A percentile compares a stretch with the other conserved stretches of the same genome.
phyloP scores from a whole-genome alignment of 2,329 filamentous ascomycete genomes.

The Aspergillus puulaauensis region DNA sequence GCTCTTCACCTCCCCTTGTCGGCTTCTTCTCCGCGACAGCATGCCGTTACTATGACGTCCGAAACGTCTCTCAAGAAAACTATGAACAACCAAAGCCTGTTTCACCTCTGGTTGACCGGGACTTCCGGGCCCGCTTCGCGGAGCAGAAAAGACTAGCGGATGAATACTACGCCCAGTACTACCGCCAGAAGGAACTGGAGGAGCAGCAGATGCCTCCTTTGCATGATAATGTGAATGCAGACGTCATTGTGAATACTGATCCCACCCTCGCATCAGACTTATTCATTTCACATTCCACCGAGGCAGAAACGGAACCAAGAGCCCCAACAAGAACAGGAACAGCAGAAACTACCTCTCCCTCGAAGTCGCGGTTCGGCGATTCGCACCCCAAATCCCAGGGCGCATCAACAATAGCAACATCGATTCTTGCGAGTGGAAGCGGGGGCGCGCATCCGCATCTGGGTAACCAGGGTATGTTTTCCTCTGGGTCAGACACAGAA shows the following conservation, averaged over 20 bases:
- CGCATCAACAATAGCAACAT: slow-evolving; percentile 9
- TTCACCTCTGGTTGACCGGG: slow-evolving; percentile 34
- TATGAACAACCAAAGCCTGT: slow-evolving; percentile 15
- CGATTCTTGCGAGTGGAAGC: background rate
- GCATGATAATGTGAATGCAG: background rate
- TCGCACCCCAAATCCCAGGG: slow-evolving; percentile 5
- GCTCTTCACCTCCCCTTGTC: slow-evolving; percentile 10
- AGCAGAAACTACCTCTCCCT: slow-evolving; percentile 5
- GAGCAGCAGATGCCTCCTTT: slow-evolving; percentile 8
- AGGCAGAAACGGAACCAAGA: background rate
- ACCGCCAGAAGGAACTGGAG: background rate
- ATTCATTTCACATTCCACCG: background rate
- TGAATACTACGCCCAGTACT: slow-evolving; percentile 6
- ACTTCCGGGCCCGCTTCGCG: slow-evolving; percentile 39
- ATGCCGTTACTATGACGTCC: slow-evolving; percentile 13
- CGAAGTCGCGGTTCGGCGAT: slow-evolving; percentile 1
- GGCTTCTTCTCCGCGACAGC: slow-evolving; percentile 17
- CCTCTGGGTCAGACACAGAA: background rate
- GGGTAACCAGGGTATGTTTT: background rate
- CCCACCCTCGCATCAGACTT: background rate
- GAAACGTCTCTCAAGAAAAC: slow-evolving; percentile 19
- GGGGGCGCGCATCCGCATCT: background rate
- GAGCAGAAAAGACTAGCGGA: slow-evolving; percentile 28
- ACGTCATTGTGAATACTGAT: background rate
- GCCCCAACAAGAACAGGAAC: background rate